Evolutionary conservation across 805 yeast genomes (phyloP), one percentile per base, ranked within the genome.

Genomic region (Lachancea sp.): DNA sequence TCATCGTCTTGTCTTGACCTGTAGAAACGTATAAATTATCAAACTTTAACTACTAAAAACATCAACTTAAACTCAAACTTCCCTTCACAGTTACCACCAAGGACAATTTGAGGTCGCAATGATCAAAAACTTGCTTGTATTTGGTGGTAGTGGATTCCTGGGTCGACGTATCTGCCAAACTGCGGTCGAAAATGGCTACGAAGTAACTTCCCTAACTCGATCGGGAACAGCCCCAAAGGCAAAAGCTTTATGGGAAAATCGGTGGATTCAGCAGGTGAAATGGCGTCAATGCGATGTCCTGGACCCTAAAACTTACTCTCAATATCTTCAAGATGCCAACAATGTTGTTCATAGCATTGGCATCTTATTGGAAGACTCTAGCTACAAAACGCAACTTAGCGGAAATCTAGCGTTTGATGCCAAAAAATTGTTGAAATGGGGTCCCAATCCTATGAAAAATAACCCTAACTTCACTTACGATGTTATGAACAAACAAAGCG

Each of bases 111-210:
- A n/a, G n/a, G n/a, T 36, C 20, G 3, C 13, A 19, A 34, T 25
- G 25, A 42, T 47, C 34, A 43, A 59, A 2, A 70, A 66, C 38
- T 51, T 77, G 2, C 78, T 86, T 3, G 86, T 89, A 0, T 78
- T 89, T 56, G 98, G 98, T 15, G 96, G 97, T 0, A 79, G 78
- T 52, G 97, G 97, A 8, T 86, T 86, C 58, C 62, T 90, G 47
- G 89, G 95, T 11, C 72, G 69, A 46, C 68, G 81, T 29, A 79
- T 90, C 8, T 85, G 95, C 58, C 82, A 81, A 58, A 72, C 73
- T 2, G 95, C 84, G 0, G 63, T 85, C 1, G 65, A 62, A 18
- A 62, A 75, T 16, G 95, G 95, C 0, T 78, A 72, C 60, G 61
- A 73, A 10, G 95, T 89, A 3, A 71, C 81, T 0, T 77, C 95